Percentiles rank a stretch among this genome's conserved stretches.
phyloP scores from a whole-genome alignment of 1,284 basidiomycete genomes.

The Leccinum pachyderme region DNA sequence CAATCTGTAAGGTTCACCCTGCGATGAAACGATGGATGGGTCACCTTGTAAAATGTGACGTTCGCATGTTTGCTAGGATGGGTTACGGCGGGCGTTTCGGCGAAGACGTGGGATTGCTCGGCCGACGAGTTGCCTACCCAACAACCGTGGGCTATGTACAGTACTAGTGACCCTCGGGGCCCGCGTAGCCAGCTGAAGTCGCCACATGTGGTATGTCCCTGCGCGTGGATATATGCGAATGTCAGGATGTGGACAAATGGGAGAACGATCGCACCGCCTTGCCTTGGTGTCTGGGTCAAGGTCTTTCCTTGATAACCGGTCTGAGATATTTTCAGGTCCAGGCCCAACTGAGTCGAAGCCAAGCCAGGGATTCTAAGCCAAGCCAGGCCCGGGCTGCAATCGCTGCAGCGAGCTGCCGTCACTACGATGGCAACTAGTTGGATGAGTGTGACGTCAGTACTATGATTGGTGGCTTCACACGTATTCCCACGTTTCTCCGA shows the following conservation, averaged over 20 bases:
- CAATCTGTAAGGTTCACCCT: background rate
- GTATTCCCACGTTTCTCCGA: slow-evolving; percentile 1
- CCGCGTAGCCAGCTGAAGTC: background rate
- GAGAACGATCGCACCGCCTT: background rate
- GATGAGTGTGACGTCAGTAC: background rate
- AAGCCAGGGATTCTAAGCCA: background rate
- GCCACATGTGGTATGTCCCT: background rate
- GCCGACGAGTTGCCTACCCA: slow-evolving; percentile 3
- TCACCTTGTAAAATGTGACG: background rate
- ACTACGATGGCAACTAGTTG: background rate
- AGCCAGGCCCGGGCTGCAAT: background rate
- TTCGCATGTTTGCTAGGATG: background rate
- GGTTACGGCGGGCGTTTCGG: background rate
- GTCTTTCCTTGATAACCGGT: background rate
- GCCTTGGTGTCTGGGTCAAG: background rate
- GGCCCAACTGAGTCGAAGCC: background rate
- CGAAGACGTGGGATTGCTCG: slow-evolving; percentile 2
- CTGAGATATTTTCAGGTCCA: background rate
- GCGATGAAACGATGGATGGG: background rate
- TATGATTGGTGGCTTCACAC: slow-evolving; percentile 10
- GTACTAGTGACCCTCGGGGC: background rate
- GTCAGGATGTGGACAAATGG: background rate
- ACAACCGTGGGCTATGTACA: background rate
- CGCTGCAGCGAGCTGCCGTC: background rate
- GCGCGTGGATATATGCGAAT: background rate